Base-by-base conservation (phyloP, 1,284 basidiomycete species). In the Heterobasidion parviporum region DNA sequence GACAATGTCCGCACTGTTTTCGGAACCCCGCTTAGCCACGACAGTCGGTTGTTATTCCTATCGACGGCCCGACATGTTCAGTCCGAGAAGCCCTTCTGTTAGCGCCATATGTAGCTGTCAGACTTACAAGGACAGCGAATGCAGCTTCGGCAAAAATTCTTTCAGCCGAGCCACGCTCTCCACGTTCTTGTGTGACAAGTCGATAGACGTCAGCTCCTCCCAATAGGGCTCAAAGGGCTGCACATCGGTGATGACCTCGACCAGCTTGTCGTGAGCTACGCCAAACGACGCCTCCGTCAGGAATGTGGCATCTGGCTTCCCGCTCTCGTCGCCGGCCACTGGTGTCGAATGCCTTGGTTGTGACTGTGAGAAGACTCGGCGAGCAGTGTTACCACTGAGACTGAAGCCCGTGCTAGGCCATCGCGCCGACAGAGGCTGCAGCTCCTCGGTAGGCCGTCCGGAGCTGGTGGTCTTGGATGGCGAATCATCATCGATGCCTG, bases 201-300 rank as follows among this genome's bases (percentile, higher is more conserved):
- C 87, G 61, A 99, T 86, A 14, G 73, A 71, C 55, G 68, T 76
- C 60, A 99, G 72, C 50, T 83, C 76, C 63, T 98, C 94, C 96
- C 96, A 99, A 68, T 93, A 81, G 15, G 94, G 93, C 67, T 95
- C 92, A 72, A 94, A 98, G 1, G 95, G 94, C 67, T 95, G 89
- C 12, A 95, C 86, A 65, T 98, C 95, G 46, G 95, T 98, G 65
- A 99, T 92, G 60, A 93, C 83, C 69, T 93, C 83, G 1, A 99
- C 87, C 2, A 99, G 81, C 49, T 85, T 83, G 69, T 98, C 95
- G 65, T 92, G 91, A 8, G 94, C 83, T 34, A 98, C 85, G 16
- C 84, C 92, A 68, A 99, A 99, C 33, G 94, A 98, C 65, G 94
- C 97, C 65, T 98, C 94, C 4, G 89, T 91, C 60, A 98, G 75